Evolutionary conservation across 2,329 filamentous ascomycete genomes (phyloP), one percentile per base, ranked within the genome.

Genomic region (Trichophyton simii): DNA sequence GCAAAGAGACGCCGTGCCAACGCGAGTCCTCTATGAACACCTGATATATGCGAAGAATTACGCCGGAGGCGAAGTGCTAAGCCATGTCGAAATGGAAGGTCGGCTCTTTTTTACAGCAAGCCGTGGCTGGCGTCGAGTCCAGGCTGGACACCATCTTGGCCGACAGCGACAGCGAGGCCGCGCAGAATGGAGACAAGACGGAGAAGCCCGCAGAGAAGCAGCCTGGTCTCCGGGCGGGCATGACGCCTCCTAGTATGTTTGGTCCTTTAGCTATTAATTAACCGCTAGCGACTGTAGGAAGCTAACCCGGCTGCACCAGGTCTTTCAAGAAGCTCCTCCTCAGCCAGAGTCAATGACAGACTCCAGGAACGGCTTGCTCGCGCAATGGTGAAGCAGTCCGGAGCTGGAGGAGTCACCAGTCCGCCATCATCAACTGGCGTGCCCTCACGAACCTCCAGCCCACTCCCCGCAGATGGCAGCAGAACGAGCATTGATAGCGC

Each of bases 111-210:
- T 81, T 96, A 63, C 88, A 91, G 66, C 89, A 92, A 74, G 91
- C 92, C 65, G 90, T 97, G 63, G 91, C 91, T 60, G 91, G 91
- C 63, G 88, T 99, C 62, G 94, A 99, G 77, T 95, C 91, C 63
- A 86, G 89, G 50, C 82, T 99, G 63, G 94, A 99, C 73, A 91
- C 84, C 58, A 95, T 99, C 62, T 82, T 99, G 63, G 85, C 90
- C 60, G 91, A 96, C 66, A 85, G 89, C 61, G 84, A 87, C 50
- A 82, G 83, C 61, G 42, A 60, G 65, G n/a, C 62, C 67, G 62
- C 67, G 59, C 73, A 70, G 52, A 62, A 63, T 36, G 62, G 66
- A 31, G 63, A 65, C 11, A 61, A 65, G 64, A 72, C 65, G 63
- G 67, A 68, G 66, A 73, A 69, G 31, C 75, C 65, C 63, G 68